phyloP scores from a whole-genome alignment of 768 basidiomycete genomes.

The Pisolithus tinctorius region DNA sequence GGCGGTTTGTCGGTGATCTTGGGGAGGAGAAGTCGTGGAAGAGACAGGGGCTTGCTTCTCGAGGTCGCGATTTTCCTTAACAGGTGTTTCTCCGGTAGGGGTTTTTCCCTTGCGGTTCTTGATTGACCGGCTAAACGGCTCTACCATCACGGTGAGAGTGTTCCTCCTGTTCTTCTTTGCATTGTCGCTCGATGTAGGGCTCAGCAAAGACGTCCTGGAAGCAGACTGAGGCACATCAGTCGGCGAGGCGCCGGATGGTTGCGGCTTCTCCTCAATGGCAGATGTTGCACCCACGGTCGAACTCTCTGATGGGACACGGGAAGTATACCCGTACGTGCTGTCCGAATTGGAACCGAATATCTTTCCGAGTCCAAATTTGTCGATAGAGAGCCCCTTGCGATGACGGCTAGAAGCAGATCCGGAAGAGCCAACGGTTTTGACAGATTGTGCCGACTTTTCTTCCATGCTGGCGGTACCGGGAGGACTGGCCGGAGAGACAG shows the following conservation, averaged over 20 bases:
- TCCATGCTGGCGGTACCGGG: constrained; percentile 25
- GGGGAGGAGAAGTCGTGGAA: constrained; percentile 24
- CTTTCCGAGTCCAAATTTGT: constrained; percentile 74
- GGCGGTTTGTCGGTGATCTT: constrained; percentile 18
- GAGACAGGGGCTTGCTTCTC: constrained; percentile 28
- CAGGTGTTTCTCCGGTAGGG: constrained; percentile 28
- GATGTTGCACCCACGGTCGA: constrained; percentile 20
- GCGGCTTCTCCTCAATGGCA: constrained; percentile 14
- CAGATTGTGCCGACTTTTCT: constrained; percentile 23
- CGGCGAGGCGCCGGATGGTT: constrained; percentile 2
- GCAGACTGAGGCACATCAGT: constrained; percentile 24
- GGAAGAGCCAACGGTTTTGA: constrained; percentile 23
- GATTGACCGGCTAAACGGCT: constrained; percentile 54
- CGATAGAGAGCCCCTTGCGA: constrained; percentile 65
- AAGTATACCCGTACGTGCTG: constrained; percentile 28
- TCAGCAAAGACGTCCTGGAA: constrained; percentile 27
- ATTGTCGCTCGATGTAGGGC: constrained; percentile 26
- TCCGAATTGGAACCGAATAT: constrained; percentile 49
- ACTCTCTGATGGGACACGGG: constrained; percentile 39
- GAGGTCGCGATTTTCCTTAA: constrained; percentile 37
- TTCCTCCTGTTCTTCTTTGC: constrained; percentile 64
- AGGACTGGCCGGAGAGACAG: constrained; percentile 39
- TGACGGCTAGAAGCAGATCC: constrained; percentile 46
- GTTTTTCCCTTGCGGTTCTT: constrained; percentile 31
- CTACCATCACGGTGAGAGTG: constrained; percentile 84